Evolutionary conservation across 306 rosid genomes (phyloP).

Genomic region (Sindora glabra): DNA sequence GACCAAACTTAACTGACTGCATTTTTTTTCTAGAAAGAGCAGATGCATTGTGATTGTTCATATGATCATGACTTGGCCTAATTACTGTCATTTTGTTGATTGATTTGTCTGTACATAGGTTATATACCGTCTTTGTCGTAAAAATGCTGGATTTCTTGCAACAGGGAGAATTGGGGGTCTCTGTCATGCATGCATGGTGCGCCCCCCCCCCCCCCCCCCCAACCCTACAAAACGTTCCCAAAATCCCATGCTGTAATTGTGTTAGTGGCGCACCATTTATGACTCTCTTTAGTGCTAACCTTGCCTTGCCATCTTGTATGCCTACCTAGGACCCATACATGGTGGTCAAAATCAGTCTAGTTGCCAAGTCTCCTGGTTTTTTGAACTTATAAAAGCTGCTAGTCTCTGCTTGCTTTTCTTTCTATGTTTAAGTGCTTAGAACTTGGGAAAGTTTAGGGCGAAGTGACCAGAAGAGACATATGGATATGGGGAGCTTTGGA

Average conservation of each 20-base stretch:
- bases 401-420: too few species aligned
- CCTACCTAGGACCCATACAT: constrained; percentile 15
- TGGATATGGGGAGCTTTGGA: too few species aligned
- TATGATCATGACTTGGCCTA: neutral
- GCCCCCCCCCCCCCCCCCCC: neutral
- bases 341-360: neutral
- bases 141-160: constrained; percentile 3
- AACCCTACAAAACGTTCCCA: too few species aligned
- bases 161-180: neutral
- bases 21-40: neutral
- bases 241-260: neutral
- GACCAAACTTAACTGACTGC: neutral
- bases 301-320: neutral
- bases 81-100: neutral
- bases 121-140: neutral
- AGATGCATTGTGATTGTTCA: neutral
- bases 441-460: too few species aligned
- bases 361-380: neutral
- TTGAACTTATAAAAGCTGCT: neutral
- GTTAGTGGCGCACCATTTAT: constrained; percentile 31
- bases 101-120: neutral
- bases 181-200: constrained; percentile 18
- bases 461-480: too few species aligned
- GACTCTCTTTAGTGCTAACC: constrained; percentile 15
- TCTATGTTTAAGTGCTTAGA: too few species aligned